These are phyloP conservation scores for Leccinum disarticulatum DNA, from an alignment of 768 basidiomycete species.

Conservation along the genomic window DNA sequence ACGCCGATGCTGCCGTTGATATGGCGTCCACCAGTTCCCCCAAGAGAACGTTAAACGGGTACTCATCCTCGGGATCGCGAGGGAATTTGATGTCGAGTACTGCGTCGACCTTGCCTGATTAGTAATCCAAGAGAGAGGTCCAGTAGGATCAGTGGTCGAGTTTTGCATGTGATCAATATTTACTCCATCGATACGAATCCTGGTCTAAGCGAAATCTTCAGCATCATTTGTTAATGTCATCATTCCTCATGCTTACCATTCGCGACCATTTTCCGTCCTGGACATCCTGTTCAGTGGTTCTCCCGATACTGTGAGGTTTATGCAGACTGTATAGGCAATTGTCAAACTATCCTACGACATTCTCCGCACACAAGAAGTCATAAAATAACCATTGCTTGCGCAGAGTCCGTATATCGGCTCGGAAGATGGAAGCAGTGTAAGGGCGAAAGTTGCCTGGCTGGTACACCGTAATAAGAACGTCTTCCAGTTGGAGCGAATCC, in stretches of 20 bases:
- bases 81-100: slow-evolving; percentile 99
- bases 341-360: slow-evolving; percentile 95
- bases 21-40: slow-evolving; percentile 92
- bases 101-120: slow-evolving; percentile 92
- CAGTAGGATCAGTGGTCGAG: slow-evolving; percentile 72
- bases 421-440: slow-evolving; percentile 89
- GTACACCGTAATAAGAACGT: slow-evolving; percentile 90
- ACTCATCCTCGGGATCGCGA: slow-evolving; percentile 67
- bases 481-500: slow-evolving; percentile 86
- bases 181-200: slow-evolving; percentile 95
- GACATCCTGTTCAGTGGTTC: slow-evolving; percentile 83
- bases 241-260: slow-evolving; percentile 60
- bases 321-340: slow-evolving; percentile 97
- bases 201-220: slow-evolving; percentile 54
- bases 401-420: slow-evolving; percentile 79
- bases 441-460: slow-evolving; percentile 93
- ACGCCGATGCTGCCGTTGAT: slow-evolving; percentile 55
- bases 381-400: slow-evolving; percentile 96
- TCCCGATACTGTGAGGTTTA: slow-evolving; percentile 91
- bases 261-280: slow-evolving; percentile 83
- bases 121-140: slow-evolving; percentile 96
- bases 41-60: slow-evolving; percentile 76
- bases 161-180: slow-evolving; percentile 94
- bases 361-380: slow-evolving; percentile 87
- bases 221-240: background rate